Conservation (phyloP, 306 rosid genomes). For the Urtica urens region DNA sequence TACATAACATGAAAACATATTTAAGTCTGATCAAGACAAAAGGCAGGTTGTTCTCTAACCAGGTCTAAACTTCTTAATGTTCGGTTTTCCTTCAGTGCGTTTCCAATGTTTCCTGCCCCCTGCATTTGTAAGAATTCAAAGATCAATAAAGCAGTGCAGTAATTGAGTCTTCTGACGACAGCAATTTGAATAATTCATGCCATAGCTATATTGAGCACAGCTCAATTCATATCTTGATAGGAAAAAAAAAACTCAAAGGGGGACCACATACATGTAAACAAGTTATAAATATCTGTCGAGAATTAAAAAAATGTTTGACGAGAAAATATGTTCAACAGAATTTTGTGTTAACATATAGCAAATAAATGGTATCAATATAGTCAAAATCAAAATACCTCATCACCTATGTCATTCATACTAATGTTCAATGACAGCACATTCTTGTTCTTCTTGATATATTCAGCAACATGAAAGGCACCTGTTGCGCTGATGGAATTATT, state of each 20-base stretch:
- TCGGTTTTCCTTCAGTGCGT: conserved; percentile 83
- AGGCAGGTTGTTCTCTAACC: conserved; percentile 34
- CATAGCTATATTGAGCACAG: too few species aligned
- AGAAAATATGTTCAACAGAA: too few species aligned
- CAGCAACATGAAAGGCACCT: conserved; percentile 80
- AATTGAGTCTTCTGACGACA: background rate
- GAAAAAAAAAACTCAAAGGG: too few species aligned
- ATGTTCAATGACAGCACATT: conserved; percentile 67
- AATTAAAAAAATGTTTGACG: too few species aligned
- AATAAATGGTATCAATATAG: too few species aligned
- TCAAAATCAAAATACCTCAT: conserved; percentile 48
- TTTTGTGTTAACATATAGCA: too few species aligned
- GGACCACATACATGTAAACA: too few species aligned
- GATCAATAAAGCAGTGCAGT: background rate
- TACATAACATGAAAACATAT: background rate
- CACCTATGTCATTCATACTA: conserved; percentile 95
- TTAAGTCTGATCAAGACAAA: conserved; percentile 6
- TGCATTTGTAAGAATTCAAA: conserved; percentile 14
- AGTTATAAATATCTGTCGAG: too few species aligned
- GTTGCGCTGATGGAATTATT: conserved; percentile 79
- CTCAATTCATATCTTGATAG: too few species aligned
- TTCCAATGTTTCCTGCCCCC: conserved; percentile 86
- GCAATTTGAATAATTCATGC: background rate
- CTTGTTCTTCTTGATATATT: conserved; percentile 58
- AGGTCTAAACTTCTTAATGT: conserved; percentile 62